Conservation (phyloP, 1,139 yeast genomes). For the Lodderomyces margitis region DNA sequence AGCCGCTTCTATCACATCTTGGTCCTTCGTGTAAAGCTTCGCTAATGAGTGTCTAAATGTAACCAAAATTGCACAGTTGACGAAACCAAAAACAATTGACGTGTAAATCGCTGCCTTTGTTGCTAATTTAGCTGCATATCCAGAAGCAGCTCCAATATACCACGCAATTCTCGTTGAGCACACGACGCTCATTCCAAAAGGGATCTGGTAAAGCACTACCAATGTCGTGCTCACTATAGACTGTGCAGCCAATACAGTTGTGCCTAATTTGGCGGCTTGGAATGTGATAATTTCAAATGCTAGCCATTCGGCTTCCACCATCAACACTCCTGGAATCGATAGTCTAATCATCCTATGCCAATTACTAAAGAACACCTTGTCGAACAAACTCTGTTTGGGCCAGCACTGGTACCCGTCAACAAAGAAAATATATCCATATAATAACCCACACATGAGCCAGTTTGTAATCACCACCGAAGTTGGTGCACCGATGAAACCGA, state of each 20-base stretch:
- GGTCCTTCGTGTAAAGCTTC: conserved; percentile 49
- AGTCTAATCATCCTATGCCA: conserved; percentile 54
- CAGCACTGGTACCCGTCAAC: conserved; percentile 59
- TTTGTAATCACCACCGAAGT: conserved; percentile 68
- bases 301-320: conserved; percentile 69
- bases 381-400: conserved; percentile 45
- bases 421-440: conserved; percentile 44
- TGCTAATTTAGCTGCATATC: conserved; percentile 44
- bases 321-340: conserved; percentile 60
- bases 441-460: conserved; percentile 59
- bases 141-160: conserved; percentile 71
- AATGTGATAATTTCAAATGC: conserved; percentile 67
- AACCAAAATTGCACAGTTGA: conserved; percentile 38
- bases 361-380: conserved; percentile 38
- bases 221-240: conserved; percentile 69
- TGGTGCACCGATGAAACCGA: conserved; percentile 78
- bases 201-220: conserved; percentile 67
- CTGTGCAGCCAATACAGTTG: conserved; percentile 69
- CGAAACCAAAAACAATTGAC: conserved; percentile 43
- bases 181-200: conserved; percentile 73
- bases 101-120: conserved; percentile 40
- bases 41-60: conserved; percentile 42
- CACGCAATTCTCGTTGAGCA: conserved; percentile 77
- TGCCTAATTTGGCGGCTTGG: conserved; percentile 62
- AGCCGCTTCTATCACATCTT: conserved; percentile 49